Percentiles rank a stretch among this genome's conserved stretches.
These are phyloP conservation scores for Pythium vanterpoolii DNA, from an alignment of 352 stramenopile genomes.

Conservation along the genomic window DNA sequence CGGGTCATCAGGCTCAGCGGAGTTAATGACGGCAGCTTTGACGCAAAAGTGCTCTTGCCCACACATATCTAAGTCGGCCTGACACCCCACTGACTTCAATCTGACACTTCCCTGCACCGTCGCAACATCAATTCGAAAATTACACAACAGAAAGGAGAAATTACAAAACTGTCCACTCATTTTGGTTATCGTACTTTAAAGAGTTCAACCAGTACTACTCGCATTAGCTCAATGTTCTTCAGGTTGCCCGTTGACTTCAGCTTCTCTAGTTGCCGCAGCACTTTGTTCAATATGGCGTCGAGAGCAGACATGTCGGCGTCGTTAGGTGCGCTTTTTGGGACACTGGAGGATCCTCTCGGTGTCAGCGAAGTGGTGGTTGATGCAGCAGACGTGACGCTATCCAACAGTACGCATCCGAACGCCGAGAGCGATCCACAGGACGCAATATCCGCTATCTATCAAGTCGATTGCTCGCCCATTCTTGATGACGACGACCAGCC, in stretches of 20 bases:
- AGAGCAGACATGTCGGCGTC: neutral
- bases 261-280: conserved; percentile 4
- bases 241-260: conserved; percentile 13
- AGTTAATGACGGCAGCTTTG: no score
- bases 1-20: no score
- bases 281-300: neutral
- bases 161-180: neutral
- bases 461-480: conserved; percentile 29
- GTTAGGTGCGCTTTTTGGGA: conserved; percentile 3
- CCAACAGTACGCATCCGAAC: neutral
- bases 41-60: no score
- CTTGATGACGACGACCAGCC: conserved; percentile 15
- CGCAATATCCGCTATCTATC: conserved; percentile 22
- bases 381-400: neutral
- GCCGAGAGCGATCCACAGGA: conserved; percentile 19
- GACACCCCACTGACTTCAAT: neutral
- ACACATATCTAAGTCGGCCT: no score
- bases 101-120: neutral
- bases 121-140: no score
- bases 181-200: conserved; percentile 12
- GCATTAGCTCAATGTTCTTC: conserved; percentile 5
- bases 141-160: no score
- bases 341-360: conserved; percentile 6
- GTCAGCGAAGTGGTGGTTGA: neutral
- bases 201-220: neutral